Evolutionary conservation across 108 stramenopile species (phyloP).

Genomic region (Nitzschia inconspicua): DNA sequence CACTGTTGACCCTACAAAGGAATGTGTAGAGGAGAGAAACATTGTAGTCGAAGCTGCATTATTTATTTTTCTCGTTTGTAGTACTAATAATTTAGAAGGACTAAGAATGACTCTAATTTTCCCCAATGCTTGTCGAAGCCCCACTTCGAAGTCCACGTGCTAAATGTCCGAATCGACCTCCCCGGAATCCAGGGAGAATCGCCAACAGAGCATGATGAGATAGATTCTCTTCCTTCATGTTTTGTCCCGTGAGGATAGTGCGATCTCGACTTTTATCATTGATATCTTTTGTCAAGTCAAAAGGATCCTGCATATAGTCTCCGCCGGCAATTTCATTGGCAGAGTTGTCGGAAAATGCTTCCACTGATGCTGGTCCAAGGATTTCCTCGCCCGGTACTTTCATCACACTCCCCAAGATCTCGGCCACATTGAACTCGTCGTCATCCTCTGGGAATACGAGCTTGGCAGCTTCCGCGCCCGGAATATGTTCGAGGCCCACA

Average conservation of each 20-base stretch:
- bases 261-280: neutral
- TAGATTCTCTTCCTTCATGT: neutral
- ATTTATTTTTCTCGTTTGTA: no score
- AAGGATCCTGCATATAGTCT: neutral
- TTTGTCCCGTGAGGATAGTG: neutral
- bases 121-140: no score
- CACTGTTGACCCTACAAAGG: no score
- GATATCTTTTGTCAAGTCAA: no score
- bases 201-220: neutral
- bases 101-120: no score
- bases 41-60: no score
- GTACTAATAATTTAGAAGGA: no score
- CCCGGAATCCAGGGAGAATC: constrained; percentile 33
- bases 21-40: no score
- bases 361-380: neutral
- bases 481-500: constrained; percentile 26
- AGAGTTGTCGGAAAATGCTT: neutral
- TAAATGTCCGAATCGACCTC: constrained; percentile 20
- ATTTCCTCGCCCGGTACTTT: constrained; percentile 19
- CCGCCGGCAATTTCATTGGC: neutral
- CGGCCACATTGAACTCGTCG: neutral
- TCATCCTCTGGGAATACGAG: constrained; percentile 22
- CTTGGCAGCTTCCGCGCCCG: constrained; percentile 22
- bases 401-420: constrained; percentile 5
- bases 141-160: constrained; percentile 25